Conservation (phyloP, 2,329 filamentous ascomycete species). For the Cercospora beticola region DNA sequence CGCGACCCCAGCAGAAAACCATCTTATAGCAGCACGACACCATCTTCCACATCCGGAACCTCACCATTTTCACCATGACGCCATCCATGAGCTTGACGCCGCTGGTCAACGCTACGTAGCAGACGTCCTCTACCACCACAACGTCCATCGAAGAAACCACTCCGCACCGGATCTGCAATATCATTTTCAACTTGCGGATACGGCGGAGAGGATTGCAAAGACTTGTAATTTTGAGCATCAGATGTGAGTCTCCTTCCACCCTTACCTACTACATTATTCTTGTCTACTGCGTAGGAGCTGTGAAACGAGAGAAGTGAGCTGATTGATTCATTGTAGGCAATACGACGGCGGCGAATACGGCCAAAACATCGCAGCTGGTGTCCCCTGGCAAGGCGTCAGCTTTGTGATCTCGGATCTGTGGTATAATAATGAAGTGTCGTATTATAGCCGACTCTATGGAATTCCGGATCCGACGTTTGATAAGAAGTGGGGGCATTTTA, state of each 20-base stretch:
- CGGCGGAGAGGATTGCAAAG: constrained; percentile 62
- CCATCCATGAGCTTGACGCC: neutral
- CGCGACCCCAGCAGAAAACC: neutral
- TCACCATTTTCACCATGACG: neutral
- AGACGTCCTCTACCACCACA: constrained; percentile 16
- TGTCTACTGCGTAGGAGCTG: too few relatives aligned
- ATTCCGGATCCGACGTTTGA: constrained; percentile 60
- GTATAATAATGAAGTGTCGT: constrained; percentile 63
- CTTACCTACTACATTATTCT: too few relatives aligned
- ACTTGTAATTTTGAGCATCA: constrained; percentile 73
- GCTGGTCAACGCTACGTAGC: neutral
- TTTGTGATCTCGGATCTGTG: constrained; percentile 73
- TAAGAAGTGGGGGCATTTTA: constrained; percentile 68
- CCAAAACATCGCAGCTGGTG: constrained; percentile 81
- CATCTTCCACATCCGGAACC: neutral
- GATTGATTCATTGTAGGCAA: neutral
- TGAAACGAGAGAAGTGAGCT: neutral
- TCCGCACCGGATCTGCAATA: constrained; percentile 56
- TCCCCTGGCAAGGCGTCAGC: constrained; percentile 56
- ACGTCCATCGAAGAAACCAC: constrained; percentile 19
- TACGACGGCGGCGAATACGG: constrained; percentile 68
- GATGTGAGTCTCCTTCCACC: constrained; percentile 62
- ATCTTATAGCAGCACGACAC: neutral
- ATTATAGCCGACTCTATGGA: constrained; percentile 42
- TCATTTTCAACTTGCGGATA: constrained; percentile 61